phyloP scores from a whole-genome alignment of 2,329 filamentous ascomycete species.

The Helicocarpus griseus region DNA sequence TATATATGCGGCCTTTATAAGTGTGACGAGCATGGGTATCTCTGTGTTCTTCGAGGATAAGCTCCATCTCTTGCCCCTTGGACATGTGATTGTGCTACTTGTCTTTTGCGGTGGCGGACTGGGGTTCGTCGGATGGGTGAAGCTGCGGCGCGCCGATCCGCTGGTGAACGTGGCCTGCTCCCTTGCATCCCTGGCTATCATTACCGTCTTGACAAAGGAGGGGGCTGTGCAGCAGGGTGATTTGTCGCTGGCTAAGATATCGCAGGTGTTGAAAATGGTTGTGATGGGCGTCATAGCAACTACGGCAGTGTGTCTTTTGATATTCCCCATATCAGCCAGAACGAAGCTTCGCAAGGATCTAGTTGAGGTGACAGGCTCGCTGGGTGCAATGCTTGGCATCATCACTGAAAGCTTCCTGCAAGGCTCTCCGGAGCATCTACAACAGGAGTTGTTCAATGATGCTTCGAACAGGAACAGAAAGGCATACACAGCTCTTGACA shows the following conservation, averaged over 20 bases:
- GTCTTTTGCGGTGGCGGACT: conserved; percentile 79
- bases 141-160: conserved; percentile 67
- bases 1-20: conserved; percentile 65
- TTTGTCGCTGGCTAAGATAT: conserved; percentile 71
- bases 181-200: conserved; percentile 76
- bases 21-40: conserved; percentile 78
- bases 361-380: conserved; percentile 60
- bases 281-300: conserved; percentile 65
- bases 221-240: conserved; percentile 73
- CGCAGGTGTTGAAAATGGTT: conserved; percentile 74
- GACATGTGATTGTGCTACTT: conserved; percentile 68
- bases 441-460: conserved; percentile 53
- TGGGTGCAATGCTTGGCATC: conserved; percentile 71
- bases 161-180: conserved; percentile 79
- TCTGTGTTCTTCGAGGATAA: conserved; percentile 66
- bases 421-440: conserved; percentile 69
- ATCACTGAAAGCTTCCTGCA: conserved; percentile 77
- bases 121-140: conserved; percentile 80
- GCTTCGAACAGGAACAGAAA: conserved; percentile 56
- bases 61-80: conserved; percentile 56
- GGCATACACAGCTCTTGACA: conserved; percentile 60
- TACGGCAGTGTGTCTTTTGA: conserved; percentile 62
- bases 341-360: conserved; percentile 63
- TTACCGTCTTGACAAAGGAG: conserved; percentile 85
- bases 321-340: conserved; percentile 72